Percentiles rank a stretch among this genome's conserved stretches.
These are phyloP conservation scores for Penicillium griseofulvum DNA, from an alignment of 2,329 filamentous ascomycete species.

Conservation along the genomic window DNA sequence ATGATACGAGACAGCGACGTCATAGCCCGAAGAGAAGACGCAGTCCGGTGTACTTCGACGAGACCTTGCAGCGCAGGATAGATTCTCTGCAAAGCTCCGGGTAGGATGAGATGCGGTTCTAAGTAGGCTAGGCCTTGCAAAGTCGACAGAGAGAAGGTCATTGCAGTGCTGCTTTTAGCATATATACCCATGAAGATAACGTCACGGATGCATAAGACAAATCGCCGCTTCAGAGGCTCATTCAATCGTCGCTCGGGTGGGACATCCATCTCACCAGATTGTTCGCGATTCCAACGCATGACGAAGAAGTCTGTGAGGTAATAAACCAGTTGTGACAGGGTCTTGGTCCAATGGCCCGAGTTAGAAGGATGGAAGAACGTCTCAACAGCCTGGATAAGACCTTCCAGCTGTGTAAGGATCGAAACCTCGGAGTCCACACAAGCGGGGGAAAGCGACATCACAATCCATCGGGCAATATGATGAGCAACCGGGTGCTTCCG, in stretches of 20 bases:
- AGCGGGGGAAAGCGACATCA: constrained; percentile 85
- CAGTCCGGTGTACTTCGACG: constrained; percentile 94
- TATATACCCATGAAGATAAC: constrained; percentile 99
- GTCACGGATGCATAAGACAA: constrained; percentile 83
- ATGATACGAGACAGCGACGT: constrained; percentile 91
- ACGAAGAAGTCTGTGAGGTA: constrained; percentile 96
- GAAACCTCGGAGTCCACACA: constrained; percentile 76
- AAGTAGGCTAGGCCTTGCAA: constrained; percentile 86
- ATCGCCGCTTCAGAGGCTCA: constrained; percentile 77
- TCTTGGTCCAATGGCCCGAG: constrained; percentile 84
- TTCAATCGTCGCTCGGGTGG: constrained; percentile 77
- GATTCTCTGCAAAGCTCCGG: constrained; percentile 89
- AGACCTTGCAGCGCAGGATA: constrained; percentile 95
- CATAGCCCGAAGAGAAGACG: constrained; percentile 85
- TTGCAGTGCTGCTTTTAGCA: constrained; percentile 87
- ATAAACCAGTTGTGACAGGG: constrained; percentile 84
- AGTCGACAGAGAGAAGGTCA: constrained; percentile 86
- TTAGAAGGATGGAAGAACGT: constrained; percentile 99
- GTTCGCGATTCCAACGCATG: constrained; percentile 94
- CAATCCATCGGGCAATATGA: constrained; percentile 87
- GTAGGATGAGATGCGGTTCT: constrained; percentile 86
- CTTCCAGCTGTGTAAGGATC: constrained; percentile 80
- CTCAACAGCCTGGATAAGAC: constrained; percentile 88
- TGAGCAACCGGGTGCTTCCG: constrained; percentile 91
- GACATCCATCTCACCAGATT: constrained; percentile 85